Evolutionary conservation across 2,329 filamentous ascomycete genomes (phyloP).

Genomic region (Orbilia javanica): DNA sequence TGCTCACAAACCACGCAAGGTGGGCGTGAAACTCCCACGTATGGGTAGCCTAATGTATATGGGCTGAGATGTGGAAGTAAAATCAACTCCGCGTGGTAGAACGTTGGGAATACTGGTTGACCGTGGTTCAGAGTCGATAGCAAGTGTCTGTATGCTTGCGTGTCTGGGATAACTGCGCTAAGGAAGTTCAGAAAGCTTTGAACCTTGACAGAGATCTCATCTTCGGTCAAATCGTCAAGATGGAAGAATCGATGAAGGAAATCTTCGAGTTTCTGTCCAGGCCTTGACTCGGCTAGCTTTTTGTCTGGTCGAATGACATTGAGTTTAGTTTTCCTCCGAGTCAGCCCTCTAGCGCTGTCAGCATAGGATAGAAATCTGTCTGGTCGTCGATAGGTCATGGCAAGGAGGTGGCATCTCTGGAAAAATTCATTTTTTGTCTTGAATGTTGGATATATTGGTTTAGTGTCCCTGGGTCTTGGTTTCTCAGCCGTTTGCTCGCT

Average conservation of each 20-base stretch:
- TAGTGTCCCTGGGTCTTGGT: background rate
- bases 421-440: background rate
- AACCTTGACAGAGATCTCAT: background rate
- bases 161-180: background rate
- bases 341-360: too few species aligned
- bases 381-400: background rate
- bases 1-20: background rate
- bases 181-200: background rate
- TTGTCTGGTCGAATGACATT: background rate
- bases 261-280: background rate
- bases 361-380: background rate
- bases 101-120: background rate
- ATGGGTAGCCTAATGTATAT: background rate
- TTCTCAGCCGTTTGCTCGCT: background rate
- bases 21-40: background rate
- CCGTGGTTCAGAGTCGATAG: background rate
- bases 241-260: background rate
- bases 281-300: background rate
- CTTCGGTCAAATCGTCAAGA: background rate
- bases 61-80: background rate
- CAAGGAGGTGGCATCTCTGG: background rate
- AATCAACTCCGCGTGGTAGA: background rate
- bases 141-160: background rate
- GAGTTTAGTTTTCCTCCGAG: background rate
- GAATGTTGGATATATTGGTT: background rate